Percentiles rank a stretch among this genome's conserved stretches.
Conservation (phyloP, 2,329 filamentous ascomycete genomes). For the Nothopassalora personata region DNA sequence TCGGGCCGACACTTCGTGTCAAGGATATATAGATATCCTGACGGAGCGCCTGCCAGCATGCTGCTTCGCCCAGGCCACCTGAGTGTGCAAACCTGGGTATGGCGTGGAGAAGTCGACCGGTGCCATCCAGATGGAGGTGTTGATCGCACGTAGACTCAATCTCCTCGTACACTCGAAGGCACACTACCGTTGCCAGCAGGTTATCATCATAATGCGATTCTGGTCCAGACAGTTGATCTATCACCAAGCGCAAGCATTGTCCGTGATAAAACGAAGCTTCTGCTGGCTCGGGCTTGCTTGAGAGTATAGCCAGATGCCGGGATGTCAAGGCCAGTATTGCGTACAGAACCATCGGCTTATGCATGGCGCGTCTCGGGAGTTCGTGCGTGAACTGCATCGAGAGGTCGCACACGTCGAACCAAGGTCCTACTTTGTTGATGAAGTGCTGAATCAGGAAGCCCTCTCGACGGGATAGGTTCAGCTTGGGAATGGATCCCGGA, state of each 20-base stretch:
- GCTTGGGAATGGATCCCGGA: conserved; percentile 1
- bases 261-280: conserved; percentile 34
- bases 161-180: conserved; percentile 35
- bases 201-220: conserved; percentile 28
- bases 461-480: conserved; percentile 16
- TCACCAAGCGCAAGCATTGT: conserved; percentile 32
- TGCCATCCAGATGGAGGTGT: conserved; percentile 36
- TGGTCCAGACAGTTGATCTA: conserved; percentile 29
- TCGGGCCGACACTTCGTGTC: conserved; percentile 35
- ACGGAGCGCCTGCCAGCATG: conserved; percentile 40
- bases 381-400: conserved; percentile 32
- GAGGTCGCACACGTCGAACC: conserved; percentile 34
- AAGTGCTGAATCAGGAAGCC: conserved; percentile 26
- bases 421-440: conserved; percentile 33
- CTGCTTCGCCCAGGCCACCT: conserved; percentile 38
- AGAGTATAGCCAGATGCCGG: conserved; percentile 30
- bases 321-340: conserved; percentile 34
- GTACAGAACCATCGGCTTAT: conserved; percentile 31
- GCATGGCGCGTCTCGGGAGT: conserved; percentile 29
- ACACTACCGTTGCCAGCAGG: conserved; percentile 32
- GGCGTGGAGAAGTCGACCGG: conserved; percentile 36
- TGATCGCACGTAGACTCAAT: conserved; percentile 31
- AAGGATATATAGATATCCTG: conserved; percentile 41
- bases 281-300: conserved; percentile 18
- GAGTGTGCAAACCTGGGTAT: conserved; percentile 38